phyloP scores from a whole-genome alignment of 1,284 basidiomycete genomes.

The Porphyrellus sp. region DNA sequence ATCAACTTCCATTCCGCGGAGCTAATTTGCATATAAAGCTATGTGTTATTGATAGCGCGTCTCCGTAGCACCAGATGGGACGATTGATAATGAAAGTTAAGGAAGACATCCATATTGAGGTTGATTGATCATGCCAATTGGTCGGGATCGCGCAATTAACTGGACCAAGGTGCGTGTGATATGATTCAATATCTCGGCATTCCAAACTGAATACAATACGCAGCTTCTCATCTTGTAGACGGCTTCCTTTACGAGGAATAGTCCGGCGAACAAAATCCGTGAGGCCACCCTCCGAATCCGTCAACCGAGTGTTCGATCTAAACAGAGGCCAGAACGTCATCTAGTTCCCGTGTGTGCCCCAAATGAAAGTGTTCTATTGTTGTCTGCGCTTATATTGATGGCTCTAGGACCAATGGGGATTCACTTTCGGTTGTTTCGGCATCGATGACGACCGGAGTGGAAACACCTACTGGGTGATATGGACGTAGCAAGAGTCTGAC shows the following conservation, averaged over 20 bases:
- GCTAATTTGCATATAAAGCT: background rate
- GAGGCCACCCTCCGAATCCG: background rate
- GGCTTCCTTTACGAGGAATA: slow-evolving; percentile 1
- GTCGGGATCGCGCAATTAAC: slow-evolving; percentile 3
- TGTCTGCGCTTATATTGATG: background rate
- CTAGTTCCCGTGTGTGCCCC: background rate
- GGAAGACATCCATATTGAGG: slow-evolving; percentile 8
- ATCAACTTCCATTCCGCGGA: slow-evolving; percentile 27
- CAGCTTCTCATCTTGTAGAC: background rate
- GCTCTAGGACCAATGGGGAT: background rate
- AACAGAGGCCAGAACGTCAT: background rate
- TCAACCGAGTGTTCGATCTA: background rate
- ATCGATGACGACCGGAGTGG: background rate
- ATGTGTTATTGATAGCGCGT: slow-evolving; percentile 2
- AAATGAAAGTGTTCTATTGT: background rate
- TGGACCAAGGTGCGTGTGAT: background rate
- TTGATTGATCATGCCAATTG: slow-evolving; percentile 10
- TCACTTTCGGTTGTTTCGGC: slow-evolving; percentile 1
- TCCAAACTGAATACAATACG: background rate
- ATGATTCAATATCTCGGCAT: background rate
- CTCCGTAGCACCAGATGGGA: background rate
- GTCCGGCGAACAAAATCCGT: background rate
- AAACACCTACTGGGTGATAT: slow-evolving; percentile 5
- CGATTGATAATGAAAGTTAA: slow-evolving; percentile 1
- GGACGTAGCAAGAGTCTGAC: slow-evolving; percentile 32